Base-by-base conservation (phyloP, 1,284 basidiomycete species). In the Ustilago esculenta region DNA sequence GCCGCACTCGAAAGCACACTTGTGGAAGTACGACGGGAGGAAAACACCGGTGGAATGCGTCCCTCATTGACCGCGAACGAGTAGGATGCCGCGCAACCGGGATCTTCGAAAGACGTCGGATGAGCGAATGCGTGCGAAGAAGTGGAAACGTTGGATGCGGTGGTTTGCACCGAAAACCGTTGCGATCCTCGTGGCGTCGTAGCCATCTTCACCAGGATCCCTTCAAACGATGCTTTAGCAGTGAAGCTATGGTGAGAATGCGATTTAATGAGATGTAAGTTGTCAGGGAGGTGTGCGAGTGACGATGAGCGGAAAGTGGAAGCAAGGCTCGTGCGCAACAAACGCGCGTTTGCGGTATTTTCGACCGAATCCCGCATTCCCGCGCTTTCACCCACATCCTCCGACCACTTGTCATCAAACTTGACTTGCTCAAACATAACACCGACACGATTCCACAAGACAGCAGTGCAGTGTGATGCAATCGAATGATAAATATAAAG, bases 121-220 rank as follows among this genome's bases (percentile, higher is more conserved):
- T 18, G 27, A 2, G 27, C 27, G 47, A 18, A 17, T 44, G 39
- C 2, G 40, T 52, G 24, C 2, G 49, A 52, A 18, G 54, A 52
- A 1, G 48, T 25, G 3, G 64, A 60, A 2, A 51, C 46, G 5
- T 37, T 36, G 6, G 52, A 56, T 1, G 48, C 53, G 7, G 36
- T 59, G 20, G 63, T 66, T 24, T 66, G 63, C 35, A 56, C 57
- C n/a, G 64, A 67, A 12, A 52, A 67, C 14, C 64, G 56, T 44
- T 67, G 57, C 21, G 64, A 49, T 12, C 18, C 52, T 5, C 64
- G 47, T 1, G 64, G 64, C 34, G 64, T 67, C 4, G 52, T 39
- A 6, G 57, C 32, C 64, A 60, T 67, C 18, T 18, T 40, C n/a
- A n/a, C n/a, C n/a, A n/a, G n/a, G n/a, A n/a, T n/a, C n/a, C n/a